These are phyloP conservation scores for Diospyros kaki DNA, from an alignment of 148 eudicot genomes.

Conservation along the genomic window DNA sequence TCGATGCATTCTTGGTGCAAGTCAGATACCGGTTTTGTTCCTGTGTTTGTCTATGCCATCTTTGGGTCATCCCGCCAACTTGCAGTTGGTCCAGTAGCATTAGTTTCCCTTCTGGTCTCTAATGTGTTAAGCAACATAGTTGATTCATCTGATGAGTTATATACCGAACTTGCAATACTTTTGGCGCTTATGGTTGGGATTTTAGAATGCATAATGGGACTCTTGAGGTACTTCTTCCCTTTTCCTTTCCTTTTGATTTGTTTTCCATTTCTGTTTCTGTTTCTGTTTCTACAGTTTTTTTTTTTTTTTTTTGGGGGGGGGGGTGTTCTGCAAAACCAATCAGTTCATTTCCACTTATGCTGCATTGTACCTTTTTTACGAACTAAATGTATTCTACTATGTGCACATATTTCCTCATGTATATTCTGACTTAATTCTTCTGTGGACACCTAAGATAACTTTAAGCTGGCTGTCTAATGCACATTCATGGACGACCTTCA, in stretches of 20 bases:
- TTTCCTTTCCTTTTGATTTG: slow-evolving; percentile 6
- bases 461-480: no score
- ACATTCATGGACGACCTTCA: no score
- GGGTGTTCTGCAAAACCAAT: no score
- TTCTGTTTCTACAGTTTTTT: background rate
- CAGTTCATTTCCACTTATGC: no score
- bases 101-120: slow-evolving; percentile 90
- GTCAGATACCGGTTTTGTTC: slow-evolving; percentile 90
- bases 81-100: slow-evolving; percentile 97
- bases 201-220: slow-evolving; percentile 87
- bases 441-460: no score
- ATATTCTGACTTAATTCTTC: no score
- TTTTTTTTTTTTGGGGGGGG: no score
- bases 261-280: slow-evolving; percentile 9
- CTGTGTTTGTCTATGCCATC: slow-evolving; percentile 85
- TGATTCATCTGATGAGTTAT: slow-evolving; percentile 68
- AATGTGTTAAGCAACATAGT: slow-evolving; percentile 70
- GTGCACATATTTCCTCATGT: no score
- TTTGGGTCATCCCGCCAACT: slow-evolving; percentile 99
- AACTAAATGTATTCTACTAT: no score
- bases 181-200: slow-evolving; percentile 97
- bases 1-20: background rate
- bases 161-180: slow-evolving; percentile 90
- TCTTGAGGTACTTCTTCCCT: slow-evolving; percentile 66
- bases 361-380: no score